These are phyloP conservation scores for Cladosporium sp. DNA, from an alignment of 2,329 filamentous ascomycete genomes.

Conservation along the genomic window DNA sequence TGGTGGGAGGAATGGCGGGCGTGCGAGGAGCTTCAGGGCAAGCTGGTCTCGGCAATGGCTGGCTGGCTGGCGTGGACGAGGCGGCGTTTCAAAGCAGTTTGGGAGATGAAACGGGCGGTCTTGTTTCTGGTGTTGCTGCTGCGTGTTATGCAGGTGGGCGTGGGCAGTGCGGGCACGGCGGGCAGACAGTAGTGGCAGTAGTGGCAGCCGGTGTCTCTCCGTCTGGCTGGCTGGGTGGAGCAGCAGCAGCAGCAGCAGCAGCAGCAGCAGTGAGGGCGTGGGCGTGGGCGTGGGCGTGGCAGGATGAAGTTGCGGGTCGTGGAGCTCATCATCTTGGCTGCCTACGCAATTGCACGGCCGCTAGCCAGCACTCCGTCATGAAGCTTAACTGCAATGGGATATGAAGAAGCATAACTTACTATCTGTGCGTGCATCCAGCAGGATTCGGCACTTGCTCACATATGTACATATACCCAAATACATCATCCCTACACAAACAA, in stretches of 20 bases:
- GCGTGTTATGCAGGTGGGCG: not conserved
- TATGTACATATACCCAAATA: not conserved
- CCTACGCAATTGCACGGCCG: not conserved
- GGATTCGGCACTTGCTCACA: not conserved
- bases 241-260: not conserved
- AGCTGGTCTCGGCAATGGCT: constrained; percentile 11
- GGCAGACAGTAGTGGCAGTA: not conserved
- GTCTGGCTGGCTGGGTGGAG: not conserved
- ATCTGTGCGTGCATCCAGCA: not conserved
- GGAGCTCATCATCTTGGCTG: not conserved
- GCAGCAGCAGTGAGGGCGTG: too few species aligned
- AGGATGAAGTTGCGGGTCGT: not conserved
- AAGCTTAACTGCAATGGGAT: not conserved
- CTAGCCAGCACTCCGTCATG: not conserved
- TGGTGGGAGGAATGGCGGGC: constrained; percentile 8
- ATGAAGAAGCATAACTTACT: not conserved
- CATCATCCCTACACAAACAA: too few species aligned
- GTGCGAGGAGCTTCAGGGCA: not conserved
- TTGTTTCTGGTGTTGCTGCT: not conserved
- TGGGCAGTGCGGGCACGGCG: not conserved
- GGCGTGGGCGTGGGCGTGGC: not conserved
- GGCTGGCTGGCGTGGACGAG: not conserved
- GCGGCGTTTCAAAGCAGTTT: constrained; percentile 1
- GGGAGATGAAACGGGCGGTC: not conserved
- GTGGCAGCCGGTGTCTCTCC: not conserved